A percentile compares a stretch with the other conserved stretches of the same genome.
These are phyloP conservation scores for Salisapilia sapeloensis DNA, from an alignment of 352 stramenopile species.

Conservation along the genomic window DNA sequence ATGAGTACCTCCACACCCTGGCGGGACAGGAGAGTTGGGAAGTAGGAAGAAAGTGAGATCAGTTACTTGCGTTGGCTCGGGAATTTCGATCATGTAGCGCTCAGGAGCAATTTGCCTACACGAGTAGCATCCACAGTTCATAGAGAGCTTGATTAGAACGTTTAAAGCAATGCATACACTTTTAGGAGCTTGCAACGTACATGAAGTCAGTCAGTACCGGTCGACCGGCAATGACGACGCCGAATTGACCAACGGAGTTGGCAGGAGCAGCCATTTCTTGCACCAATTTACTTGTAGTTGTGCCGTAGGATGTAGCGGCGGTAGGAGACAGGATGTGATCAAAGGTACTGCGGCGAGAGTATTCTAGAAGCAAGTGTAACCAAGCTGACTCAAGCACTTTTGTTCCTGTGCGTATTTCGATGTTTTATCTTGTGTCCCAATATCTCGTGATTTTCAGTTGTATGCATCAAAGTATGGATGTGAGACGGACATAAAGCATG, in stretches of 20 bases:
- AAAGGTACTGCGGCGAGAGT: too few species aligned
- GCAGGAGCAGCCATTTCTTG: too few species aligned
- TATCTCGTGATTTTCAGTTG: too few species aligned
- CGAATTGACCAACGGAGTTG: conserved; percentile 38
- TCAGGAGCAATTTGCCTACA: conserved; percentile 32
- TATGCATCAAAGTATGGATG: too few species aligned
- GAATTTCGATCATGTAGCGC: conserved; percentile 47
- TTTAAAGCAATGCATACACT: conserved; percentile 3
- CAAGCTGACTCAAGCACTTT: too few species aligned
- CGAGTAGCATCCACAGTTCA: background rate
- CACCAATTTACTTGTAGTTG: too few species aligned
- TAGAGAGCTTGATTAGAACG: background rate
- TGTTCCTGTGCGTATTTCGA: too few species aligned
- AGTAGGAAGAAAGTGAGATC: conserved; percentile 67
- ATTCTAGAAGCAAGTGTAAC: too few species aligned
- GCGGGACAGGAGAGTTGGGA: conserved; percentile 34
- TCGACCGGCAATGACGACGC: conserved; percentile 42
- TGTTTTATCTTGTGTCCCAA: too few species aligned
- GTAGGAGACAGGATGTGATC: too few species aligned
- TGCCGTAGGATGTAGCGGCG: too few species aligned
- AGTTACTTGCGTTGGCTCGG: conserved; percentile 30
- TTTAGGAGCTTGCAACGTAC: conserved; percentile 3
- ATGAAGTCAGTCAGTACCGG: conserved; percentile 46
- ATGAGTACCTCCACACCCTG: conserved; percentile 16
- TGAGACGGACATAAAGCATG: too few species aligned